Conservation (phyloP, 495 filamentous ascomycete species). For the Xylaria acuta region DNA sequence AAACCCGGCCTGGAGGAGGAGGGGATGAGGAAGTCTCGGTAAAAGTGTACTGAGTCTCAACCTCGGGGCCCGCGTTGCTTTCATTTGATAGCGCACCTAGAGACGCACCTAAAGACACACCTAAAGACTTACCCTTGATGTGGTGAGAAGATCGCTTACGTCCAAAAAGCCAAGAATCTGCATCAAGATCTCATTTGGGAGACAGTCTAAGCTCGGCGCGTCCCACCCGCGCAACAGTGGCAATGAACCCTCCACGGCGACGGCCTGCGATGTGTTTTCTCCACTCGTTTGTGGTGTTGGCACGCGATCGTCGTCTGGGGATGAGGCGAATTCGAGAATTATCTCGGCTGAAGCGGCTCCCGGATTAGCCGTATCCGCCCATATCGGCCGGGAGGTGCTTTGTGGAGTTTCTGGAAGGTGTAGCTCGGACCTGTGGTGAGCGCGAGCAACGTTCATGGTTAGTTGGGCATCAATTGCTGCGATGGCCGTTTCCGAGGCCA, state of each 20-base stretch:
- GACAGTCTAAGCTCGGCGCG: conserved; percentile 39
- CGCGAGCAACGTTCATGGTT: conserved; percentile 19
- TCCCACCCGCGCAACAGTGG: conserved; percentile 36
- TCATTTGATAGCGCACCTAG: conserved; percentile 18
- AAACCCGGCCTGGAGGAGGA: neutral
- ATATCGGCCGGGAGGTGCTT: neutral
- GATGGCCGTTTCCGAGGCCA: conserved; percentile 39
- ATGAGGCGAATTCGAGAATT: conserved; percentile 23
- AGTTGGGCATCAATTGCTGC: conserved; percentile 42
- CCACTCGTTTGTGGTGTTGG: conserved; percentile 15
- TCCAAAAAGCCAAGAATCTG: conserved; percentile 62
- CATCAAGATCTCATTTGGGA: conserved; percentile 64
- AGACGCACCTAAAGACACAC: conserved; percentile 25
- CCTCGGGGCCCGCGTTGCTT: conserved; percentile 13
- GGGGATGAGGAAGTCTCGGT: conserved; percentile 18
- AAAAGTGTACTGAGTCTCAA: conserved; percentile 12
- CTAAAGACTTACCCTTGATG: conserved; percentile 57
- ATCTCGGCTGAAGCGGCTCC: conserved; percentile 30
- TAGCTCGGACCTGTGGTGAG: conserved; percentile 10
- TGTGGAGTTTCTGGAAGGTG: conserved; percentile 3
- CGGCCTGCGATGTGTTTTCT: conserved; percentile 6
- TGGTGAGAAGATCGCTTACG: conserved; percentile 61
- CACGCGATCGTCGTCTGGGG: conserved; percentile 8
- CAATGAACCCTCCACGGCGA: conserved; percentile 16
- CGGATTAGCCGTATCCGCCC: conserved; percentile 1